Evolutionary conservation across 305 asterid species (phyloP), one percentile per base, ranked within the genome.

Genomic region (Striga hermonthica): DNA sequence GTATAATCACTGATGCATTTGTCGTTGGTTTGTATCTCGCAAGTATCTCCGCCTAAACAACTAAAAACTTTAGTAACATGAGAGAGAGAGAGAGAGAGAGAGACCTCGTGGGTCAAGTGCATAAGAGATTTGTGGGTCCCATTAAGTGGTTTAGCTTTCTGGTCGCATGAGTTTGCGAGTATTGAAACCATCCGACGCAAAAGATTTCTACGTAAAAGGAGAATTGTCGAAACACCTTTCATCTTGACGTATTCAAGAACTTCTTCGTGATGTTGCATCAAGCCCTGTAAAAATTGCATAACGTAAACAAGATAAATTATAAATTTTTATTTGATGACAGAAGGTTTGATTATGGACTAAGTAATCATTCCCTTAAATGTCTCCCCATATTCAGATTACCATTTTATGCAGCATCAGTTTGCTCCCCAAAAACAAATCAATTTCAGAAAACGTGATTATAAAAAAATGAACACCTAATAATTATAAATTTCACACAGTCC

Each of bases 51-150:
- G 99, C 99, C 99, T 93, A 88, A 78, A 54, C 13, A 64, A 65
- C 8, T 41, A 43, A 13, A 55, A 22, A 45, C 37, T 14, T 70
- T 34, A 62, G 13, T 5, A 62, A 52, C 36, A 60, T 39, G 58
- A 57, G 35, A 43, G 41, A 22, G 5, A 55, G 8, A 55, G 36
- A 54, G 39, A 54, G 61, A 34, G 41, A 56, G 22, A 37, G 61
- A 22, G 61, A 56, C 96, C 98, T 91, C 98, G 10, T 71, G 71
- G 65, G 83, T 71, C 28, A 90, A 83, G 78, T 91, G 98, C 70
- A 89, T 95, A 58, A 89, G 98, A 58, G 98, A 89, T 74, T 91
- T 91, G 83, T 91, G 96, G 5, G 90, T 86, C 72, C 96, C 96
- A 65, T 88, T 91, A 22, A 89, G 79, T 43, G 79, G 83, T 87